Evolutionary conservation across 225 moss, liverwort and hornwort species (phyloP).

Genomic region (Rhytidiadelphus loreus): DNA sequence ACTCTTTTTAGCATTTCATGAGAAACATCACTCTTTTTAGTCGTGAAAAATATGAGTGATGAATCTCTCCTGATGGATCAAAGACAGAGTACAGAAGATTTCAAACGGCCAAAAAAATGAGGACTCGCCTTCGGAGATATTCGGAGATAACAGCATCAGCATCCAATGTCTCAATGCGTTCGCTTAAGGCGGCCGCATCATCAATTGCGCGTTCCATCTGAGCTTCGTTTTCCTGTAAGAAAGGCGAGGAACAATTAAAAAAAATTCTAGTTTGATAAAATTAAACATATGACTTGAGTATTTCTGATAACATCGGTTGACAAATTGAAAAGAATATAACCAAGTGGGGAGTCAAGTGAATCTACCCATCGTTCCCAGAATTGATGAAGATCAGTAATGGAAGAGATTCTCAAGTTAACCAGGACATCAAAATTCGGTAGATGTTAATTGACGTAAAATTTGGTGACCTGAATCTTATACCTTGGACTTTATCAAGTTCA

Average conservation of each 20-base stretch:
- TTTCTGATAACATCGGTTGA: background rate
- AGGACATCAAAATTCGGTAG: background rate
- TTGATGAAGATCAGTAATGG: background rate
- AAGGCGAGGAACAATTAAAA: background rate
- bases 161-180: background rate
- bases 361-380: background rate
- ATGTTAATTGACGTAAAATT: background rate
- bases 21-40: background rate
- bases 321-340: background rate
- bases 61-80: background rate
- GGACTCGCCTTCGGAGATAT: background rate
- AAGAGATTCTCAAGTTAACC: background rate
- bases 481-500: background rate
- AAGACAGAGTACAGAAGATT: background rate
- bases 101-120: background rate
- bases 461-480: background rate
- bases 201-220: background rate
- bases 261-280: background rate
- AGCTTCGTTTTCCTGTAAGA: background rate
- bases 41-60: background rate
- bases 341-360: background rate
- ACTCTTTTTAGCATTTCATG: background rate
- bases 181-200: background rate
- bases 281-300: too few species aligned
- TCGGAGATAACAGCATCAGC: conserved; percentile 1